phyloP scores from a whole-genome alignment of 1,139 yeast genomes.

The Spencermartinsiella ligniputridi region DNA sequence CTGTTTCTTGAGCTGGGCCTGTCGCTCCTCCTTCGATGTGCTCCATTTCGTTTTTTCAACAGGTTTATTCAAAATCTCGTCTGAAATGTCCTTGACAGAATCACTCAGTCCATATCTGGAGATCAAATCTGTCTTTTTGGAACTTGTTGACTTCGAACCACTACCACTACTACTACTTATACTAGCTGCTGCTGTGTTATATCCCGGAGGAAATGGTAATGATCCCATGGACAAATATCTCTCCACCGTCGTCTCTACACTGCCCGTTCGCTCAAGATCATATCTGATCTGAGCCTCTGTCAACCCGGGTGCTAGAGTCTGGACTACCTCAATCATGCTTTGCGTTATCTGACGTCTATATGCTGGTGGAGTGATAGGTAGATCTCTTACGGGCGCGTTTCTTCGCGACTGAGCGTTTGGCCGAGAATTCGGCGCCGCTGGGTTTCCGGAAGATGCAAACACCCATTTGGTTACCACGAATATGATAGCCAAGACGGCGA shows the following conservation, averaged over 20 bases:
- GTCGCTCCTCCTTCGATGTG: constrained; percentile 38
- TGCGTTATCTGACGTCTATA: constrained; percentile 56
- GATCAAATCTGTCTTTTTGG: constrained; percentile 23
- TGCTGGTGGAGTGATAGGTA: constrained; percentile 5
- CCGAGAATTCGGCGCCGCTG: constrained; percentile 13
- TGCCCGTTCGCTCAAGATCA: constrained; percentile 60
- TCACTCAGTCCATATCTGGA: constrained; percentile 27
- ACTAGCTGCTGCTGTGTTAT: constrained; percentile 4
- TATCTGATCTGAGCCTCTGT: constrained; percentile 60
- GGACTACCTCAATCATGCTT: constrained; percentile 83
- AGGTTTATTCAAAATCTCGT: constrained; percentile 9
- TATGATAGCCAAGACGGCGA: constrained; percentile 18
- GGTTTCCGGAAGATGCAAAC: neutral
- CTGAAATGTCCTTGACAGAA: constrained; percentile 9
- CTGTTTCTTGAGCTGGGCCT: constrained; percentile 41
- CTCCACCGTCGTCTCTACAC: constrained; percentile 76
- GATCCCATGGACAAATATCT: constrained; percentile 56
- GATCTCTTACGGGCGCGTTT: constrained; percentile 6
- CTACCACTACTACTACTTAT: constrained; percentile 5
- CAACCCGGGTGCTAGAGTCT: constrained; percentile 72
- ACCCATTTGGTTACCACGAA: constrained; percentile 21
- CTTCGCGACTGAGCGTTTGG: constrained; percentile 4
- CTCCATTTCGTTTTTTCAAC: constrained; percentile 35
- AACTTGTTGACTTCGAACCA: constrained; percentile 9
- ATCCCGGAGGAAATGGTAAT: constrained; percentile 60